These are phyloP conservation scores for Agapanthus africanus DNA, from an alignment of 106 monocot species.

Conservation along the genomic window DNA sequence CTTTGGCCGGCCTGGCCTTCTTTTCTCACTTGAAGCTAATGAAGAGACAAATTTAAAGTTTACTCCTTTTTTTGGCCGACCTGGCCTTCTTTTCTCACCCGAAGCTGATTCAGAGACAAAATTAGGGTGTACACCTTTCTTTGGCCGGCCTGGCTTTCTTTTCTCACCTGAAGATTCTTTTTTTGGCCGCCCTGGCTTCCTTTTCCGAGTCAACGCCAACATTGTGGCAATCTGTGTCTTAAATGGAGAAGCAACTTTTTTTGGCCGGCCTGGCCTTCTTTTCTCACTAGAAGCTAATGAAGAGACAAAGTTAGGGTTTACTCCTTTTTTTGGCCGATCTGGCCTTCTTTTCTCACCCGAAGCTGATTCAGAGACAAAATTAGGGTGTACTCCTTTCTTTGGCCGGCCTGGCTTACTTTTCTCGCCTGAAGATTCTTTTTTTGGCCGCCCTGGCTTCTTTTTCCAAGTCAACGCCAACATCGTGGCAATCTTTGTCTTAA, in stretches of 20 bases:
- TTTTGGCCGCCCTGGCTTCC: neutral
- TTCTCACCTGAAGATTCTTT: neutral
- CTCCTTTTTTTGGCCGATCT: too few relatives aligned
- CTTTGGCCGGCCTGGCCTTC: neutral
- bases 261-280: conserved; percentile 13
- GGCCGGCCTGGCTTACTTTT: too few relatives aligned
- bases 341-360: neutral
- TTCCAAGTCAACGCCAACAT: neutral
- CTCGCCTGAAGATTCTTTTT: too few relatives aligned
- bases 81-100: neutral
- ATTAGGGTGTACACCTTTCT: too few relatives aligned
- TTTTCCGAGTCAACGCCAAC: neutral
- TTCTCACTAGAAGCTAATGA: too few relatives aligned
- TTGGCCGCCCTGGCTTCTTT: conserved; percentile 7
- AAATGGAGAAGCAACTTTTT: neutral
- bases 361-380: neutral
- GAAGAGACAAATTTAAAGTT: neutral
- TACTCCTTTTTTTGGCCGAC: neutral
- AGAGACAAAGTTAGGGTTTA: too few relatives aligned
- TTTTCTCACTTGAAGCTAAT: too few relatives aligned
- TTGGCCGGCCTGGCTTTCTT: too few relatives aligned
- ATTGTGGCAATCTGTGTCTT: neutral
- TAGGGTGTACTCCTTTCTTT: too few relatives aligned
- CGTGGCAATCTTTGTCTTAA: neutral
- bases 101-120: neutral